phyloP scores from a whole-genome alignment of 768 basidiomycete genomes.

The Fomitopsis serialis region DNA sequence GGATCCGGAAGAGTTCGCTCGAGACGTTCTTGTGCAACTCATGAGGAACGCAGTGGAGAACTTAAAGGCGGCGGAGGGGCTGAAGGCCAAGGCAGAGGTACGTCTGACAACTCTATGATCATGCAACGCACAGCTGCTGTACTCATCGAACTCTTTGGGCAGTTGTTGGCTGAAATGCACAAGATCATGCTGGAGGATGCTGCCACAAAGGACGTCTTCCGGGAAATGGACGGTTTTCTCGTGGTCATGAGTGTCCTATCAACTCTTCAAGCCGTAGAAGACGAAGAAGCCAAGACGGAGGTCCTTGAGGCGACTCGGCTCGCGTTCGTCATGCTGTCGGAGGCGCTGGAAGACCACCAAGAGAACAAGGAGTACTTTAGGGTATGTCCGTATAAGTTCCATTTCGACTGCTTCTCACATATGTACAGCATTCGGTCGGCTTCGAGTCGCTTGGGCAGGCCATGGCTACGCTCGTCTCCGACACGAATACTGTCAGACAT shows the following conservation, averaged over 20 bases:
- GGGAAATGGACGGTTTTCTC: conserved; percentile 79
- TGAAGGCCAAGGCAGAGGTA: conserved; percentile 49
- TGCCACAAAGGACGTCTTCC: conserved; percentile 67
- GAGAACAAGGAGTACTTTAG: conserved; percentile 61
- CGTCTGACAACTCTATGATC: too few species aligned
- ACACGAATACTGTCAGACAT: conserved; percentile 42
- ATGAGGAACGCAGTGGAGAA: conserved; percentile 69
- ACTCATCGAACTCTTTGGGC: background rate
- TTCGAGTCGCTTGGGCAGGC: conserved; percentile 61
- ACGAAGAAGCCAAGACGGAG: conserved; percentile 32
- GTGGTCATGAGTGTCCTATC: conserved; percentile 62
- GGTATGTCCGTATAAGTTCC: conserved; percentile 34
- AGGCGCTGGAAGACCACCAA: conserved; percentile 52
- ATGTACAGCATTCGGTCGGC: conserved; percentile 48
- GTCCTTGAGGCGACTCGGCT: conserved; percentile 50
- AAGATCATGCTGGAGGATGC: conserved; percentile 62
- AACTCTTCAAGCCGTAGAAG: conserved; percentile 28
- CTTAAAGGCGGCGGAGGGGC: conserved; percentile 52
- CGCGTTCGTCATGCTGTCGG: conserved; percentile 60
- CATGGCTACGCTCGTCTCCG: conserved; percentile 44
- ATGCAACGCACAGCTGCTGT: too few species aligned
- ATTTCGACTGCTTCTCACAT: background rate
- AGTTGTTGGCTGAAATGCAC: conserved; percentile 66
- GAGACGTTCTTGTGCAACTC: conserved; percentile 65
- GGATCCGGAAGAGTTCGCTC: conserved; percentile 65